A percentile compares a stretch with the other conserved stretches of the same genome.
Conservation (phyloP, 176 grass and related monocot genomes). For the Paspalum vaginatum region DNA sequence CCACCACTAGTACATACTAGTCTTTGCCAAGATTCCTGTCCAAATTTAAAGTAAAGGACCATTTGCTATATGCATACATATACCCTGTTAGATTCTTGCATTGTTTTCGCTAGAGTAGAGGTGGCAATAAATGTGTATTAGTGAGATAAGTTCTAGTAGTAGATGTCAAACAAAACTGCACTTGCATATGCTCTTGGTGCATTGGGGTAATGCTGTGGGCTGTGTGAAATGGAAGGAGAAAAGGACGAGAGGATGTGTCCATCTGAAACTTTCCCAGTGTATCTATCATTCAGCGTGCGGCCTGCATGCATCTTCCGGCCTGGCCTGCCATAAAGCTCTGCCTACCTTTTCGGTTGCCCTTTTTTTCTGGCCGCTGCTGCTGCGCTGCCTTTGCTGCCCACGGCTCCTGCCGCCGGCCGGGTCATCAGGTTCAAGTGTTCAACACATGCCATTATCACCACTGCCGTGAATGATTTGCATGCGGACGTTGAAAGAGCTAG, state of each 20-base stretch:
- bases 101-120: background rate
- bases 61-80: background rate
- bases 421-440: constrained; percentile 34
- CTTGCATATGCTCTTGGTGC: background rate
- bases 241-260: background rate
- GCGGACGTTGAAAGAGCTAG: too few species aligned
- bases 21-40: background rate
- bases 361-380: background rate
- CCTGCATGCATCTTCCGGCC: background rate
- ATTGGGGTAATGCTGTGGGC: background rate
- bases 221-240: constrained; percentile 9
- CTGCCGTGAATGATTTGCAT: constrained; percentile 31
- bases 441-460: constrained; percentile 39
- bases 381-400: constrained; percentile 27
- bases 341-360: constrained; percentile 37
- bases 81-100: constrained; percentile 26
- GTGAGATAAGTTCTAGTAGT: too few species aligned
- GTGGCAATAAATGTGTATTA: background rate
- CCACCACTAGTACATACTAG: background rate
- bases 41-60: constrained; percentile 20
- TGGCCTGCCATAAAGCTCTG: constrained; percentile 33
- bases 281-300: constrained; percentile 70
- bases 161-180: background rate
- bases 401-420: too few species aligned
- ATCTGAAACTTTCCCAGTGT: constrained; percentile 36